Conservation (phyloP, 148 eudicot species). For the Selenicereus undatus region DNA sequence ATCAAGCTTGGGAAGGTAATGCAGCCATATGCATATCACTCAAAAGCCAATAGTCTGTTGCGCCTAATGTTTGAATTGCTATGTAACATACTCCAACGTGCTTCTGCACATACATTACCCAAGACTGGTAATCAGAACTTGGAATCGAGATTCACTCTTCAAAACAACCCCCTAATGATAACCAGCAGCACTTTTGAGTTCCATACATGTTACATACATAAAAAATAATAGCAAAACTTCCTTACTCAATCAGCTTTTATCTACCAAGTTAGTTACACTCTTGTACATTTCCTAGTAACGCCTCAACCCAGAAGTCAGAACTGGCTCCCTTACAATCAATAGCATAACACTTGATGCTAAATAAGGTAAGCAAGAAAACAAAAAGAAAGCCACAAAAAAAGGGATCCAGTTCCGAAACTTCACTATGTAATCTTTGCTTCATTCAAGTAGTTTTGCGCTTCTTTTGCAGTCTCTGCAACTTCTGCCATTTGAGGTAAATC, state of each 20-base stretch:
- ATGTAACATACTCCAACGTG: too few relatives aligned
- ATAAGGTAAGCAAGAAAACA: too few relatives aligned
- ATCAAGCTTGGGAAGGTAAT: too few relatives aligned
- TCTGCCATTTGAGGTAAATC: constrained; percentile 91
- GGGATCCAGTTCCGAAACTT: constrained; percentile 1
- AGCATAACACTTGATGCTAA: too few relatives aligned
- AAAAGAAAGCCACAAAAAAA: not conserved
- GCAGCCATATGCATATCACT: too few relatives aligned
- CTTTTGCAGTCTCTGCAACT: constrained; percentile 65
- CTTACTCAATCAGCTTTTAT: constrained; percentile 5
- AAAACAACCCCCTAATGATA: too few relatives aligned
- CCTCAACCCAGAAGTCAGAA: constrained; percentile 13
- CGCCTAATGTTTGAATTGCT: too few relatives aligned
- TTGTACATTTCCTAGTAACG: constrained; percentile 21
- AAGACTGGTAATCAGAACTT: too few relatives aligned
- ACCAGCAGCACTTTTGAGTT: not conserved
- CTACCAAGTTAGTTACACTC: constrained; percentile 22
- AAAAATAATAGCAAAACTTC: constrained; percentile 20
- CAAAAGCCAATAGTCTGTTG: too few relatives aligned
- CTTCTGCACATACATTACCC: too few relatives aligned
- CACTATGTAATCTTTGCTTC: constrained; percentile 11
- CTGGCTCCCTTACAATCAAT: constrained; percentile 1
- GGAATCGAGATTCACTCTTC: too few relatives aligned
- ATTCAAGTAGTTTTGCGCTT: constrained; percentile 58
- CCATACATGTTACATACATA: not conserved